Evolutionary conservation across 2,329 filamentous ascomycete genomes (phyloP).

Genomic region (Verticillium longisporum): DNA sequence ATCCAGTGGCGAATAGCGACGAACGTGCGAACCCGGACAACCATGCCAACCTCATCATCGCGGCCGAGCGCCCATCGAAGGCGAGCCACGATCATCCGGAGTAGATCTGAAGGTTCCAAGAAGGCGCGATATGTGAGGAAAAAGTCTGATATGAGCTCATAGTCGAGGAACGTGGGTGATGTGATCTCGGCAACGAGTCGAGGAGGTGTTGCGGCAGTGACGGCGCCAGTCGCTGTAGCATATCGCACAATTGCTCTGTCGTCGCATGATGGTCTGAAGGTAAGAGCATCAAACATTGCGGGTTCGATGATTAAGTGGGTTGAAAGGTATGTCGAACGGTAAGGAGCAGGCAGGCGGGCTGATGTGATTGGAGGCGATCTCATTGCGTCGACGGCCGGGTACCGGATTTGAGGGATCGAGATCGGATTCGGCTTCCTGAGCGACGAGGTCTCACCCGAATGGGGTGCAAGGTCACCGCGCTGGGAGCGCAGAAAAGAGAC

Average conservation of each 20-base stretch:
- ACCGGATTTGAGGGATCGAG: slow-evolving; percentile 27
- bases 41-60: slow-evolving; percentile 76
- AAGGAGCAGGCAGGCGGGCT: slow-evolving; percentile 31
- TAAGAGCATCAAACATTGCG: slow-evolving; percentile 75
- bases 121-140: slow-evolving; percentile 93
- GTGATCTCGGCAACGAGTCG: slow-evolving; percentile 94
- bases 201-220: slow-evolving; percentile 83
- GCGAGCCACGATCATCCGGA: slow-evolving; percentile 78
- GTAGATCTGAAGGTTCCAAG: slow-evolving; percentile 66
- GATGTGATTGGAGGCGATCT: slow-evolving; percentile 20
- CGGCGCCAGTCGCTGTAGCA: slow-evolving; percentile 60
- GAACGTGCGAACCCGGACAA: slow-evolving; percentile 93
- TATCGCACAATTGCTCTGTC: slow-evolving; percentile 79
- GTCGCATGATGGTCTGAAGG: slow-evolving; percentile 71
- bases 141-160: slow-evolving; percentile 94
- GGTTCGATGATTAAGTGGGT: slow-evolving; percentile 54
- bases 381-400: slow-evolving; percentile 12
- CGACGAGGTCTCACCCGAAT: slow-evolving; percentile 16
- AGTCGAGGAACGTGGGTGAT: slow-evolving; percentile 90
- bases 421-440: slow-evolving; percentile 30
- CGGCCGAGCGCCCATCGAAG: slow-evolving; percentile 80
- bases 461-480: slow-evolving; percentile 21
- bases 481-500: slow-evolving; percentile 38
- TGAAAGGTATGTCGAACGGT: slow-evolving; percentile 41
- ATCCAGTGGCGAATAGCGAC: slow-evolving; percentile 96